These are phyloP conservation scores for Gossypium laxum DNA, from an alignment of 441 rosid species.

Conservation along the genomic window DNA sequence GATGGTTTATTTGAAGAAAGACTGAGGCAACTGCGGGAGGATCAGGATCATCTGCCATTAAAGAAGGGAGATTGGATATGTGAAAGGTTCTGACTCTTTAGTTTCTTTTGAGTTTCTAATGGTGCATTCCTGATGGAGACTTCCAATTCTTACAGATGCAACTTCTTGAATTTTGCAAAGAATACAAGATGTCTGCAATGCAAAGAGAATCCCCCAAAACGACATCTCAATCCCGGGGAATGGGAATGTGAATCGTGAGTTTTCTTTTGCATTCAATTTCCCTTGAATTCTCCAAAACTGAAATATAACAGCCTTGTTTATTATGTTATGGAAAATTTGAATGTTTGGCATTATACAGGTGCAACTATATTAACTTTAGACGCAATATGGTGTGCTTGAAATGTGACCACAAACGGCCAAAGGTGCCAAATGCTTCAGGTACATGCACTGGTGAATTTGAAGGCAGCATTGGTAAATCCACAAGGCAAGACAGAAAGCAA, in stretches of 20 bases:
- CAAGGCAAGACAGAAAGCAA: neutral
- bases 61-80: constrained; percentile 94
- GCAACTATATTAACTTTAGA: constrained; percentile 76
- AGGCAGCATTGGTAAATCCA: neutral
- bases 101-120: neutral
- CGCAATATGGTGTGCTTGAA: constrained; percentile 68
- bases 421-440: constrained; percentile 30
- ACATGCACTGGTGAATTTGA: constrained; percentile 12
- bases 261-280: neutral
- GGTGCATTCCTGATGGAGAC: constrained; percentile 8
- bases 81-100: constrained; percentile 34
- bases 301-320: neutral
- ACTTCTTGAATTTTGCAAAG: constrained; percentile 67
- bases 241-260: constrained; percentile 95
- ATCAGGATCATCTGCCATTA: constrained; percentile 58
- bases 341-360: constrained; percentile 30
- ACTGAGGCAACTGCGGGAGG: constrained; percentile 43
- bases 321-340: neutral
- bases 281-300: neutral
- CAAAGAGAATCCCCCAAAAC: constrained; percentile 59
- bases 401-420: constrained; percentile 63
- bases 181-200: constrained; percentile 69
- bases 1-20: constrained; percentile 48
- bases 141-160: constrained; percentile 44
- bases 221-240: constrained; percentile 76